Percentiles rank a stretch among this genome's conserved stretches.
These are phyloP conservation scores for Drechslera avenae DNA, from an alignment of 2,329 filamentous ascomycete genomes.

Conservation along the genomic window DNA sequence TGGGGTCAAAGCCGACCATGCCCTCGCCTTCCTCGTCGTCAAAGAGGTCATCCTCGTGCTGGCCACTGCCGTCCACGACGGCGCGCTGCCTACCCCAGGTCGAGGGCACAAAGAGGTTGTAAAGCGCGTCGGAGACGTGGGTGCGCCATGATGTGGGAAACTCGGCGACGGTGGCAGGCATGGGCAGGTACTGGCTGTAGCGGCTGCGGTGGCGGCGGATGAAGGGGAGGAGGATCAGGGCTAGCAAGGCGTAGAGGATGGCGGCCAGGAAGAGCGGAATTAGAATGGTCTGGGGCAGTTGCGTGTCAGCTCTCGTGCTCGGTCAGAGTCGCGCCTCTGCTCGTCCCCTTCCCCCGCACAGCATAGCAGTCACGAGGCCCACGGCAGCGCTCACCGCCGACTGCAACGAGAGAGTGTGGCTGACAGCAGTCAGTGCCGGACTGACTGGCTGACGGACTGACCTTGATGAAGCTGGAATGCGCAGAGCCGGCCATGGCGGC, in stretches of 20 bases:
- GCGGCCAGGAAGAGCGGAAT: slow-evolving; percentile 53
- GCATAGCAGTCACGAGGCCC: neutral
- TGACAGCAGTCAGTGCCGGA: neutral
- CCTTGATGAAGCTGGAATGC: slow-evolving; percentile 39
- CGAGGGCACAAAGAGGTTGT: slow-evolving; percentile 43
- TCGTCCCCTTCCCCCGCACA: too few relatives aligned
- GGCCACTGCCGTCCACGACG: slow-evolving; percentile 40
- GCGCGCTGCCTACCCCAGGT: slow-evolving; percentile 28
- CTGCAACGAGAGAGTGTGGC: neutral
- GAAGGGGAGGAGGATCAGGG: slow-evolving; percentile 51
- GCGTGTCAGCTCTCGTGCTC: slow-evolving; percentile 5
- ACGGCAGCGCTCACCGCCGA: neutral
- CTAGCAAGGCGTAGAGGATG: slow-evolving; percentile 51
- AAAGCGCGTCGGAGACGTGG: slow-evolving; percentile 44
- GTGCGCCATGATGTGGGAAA: slow-evolving; percentile 36
- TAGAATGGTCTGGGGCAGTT: slow-evolving; percentile 48
- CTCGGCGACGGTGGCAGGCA: slow-evolving; percentile 33
- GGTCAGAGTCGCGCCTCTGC: neutral
- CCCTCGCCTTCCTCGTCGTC: slow-evolving; percentile 54
- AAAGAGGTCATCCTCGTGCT: slow-evolving; percentile 49
- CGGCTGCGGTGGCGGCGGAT: slow-evolving; percentile 51
- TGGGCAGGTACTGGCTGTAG: slow-evolving; percentile 53
- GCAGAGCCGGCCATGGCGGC: slow-evolving; percentile 40
- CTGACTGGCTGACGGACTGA: slow-evolving; percentile 10
- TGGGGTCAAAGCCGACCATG: slow-evolving; percentile 53